Conservation (phyloP, 1,139 yeast genomes). For the Saccharomycopsis hybrid region DNA sequence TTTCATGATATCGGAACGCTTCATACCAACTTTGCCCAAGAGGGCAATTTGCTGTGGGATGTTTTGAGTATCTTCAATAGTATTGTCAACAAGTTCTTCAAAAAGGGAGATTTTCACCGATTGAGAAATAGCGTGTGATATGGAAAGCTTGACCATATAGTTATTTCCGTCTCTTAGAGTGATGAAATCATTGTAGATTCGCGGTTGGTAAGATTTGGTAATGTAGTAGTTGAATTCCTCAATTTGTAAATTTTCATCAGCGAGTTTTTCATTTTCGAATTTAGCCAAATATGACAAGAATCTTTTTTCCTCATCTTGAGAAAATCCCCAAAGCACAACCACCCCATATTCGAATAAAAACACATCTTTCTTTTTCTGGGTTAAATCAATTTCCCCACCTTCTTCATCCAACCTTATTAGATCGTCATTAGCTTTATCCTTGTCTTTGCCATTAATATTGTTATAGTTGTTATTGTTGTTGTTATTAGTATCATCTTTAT, state of each 20-base stretch:
- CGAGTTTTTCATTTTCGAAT: conserved; percentile 67
- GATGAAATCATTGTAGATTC: conserved; percentile 92
- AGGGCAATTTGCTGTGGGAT: conserved; percentile 85
- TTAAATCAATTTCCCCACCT: conserved; percentile 88
- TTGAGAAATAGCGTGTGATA: conserved; percentile 96
- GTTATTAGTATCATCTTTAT: conserved; percentile 61
- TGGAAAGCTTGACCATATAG: conserved; percentile 83
- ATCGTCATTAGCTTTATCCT: conserved; percentile 33
- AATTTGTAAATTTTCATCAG: conserved; percentile 87
- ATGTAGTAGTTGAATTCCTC: conserved; percentile 94
- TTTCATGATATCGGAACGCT: conserved; percentile 70
- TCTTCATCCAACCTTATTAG: conserved; percentile 78
- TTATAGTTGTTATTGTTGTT: conserved; percentile 55
- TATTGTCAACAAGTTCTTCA: conserved; percentile 85
- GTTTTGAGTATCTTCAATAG: conserved; percentile 76
- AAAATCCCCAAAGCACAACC: conserved; percentile 94
- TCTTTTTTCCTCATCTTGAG: conserved; percentile 87
- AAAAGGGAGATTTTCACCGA: conserved; percentile 86
- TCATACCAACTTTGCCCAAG: conserved; percentile 80
- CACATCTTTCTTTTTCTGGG: conserved; percentile 67
- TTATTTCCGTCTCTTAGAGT: conserved; percentile 86
- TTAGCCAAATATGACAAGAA: conserved; percentile 76
- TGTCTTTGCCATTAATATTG: conserved; percentile 34
- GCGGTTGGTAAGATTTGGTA: conserved; percentile 73
- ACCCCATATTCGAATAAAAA: conserved; percentile 90